These are phyloP conservation scores for Ophiocytium majus DNA, from an alignment of 352 stramenopile genomes.

Conservation along the genomic window DNA sequence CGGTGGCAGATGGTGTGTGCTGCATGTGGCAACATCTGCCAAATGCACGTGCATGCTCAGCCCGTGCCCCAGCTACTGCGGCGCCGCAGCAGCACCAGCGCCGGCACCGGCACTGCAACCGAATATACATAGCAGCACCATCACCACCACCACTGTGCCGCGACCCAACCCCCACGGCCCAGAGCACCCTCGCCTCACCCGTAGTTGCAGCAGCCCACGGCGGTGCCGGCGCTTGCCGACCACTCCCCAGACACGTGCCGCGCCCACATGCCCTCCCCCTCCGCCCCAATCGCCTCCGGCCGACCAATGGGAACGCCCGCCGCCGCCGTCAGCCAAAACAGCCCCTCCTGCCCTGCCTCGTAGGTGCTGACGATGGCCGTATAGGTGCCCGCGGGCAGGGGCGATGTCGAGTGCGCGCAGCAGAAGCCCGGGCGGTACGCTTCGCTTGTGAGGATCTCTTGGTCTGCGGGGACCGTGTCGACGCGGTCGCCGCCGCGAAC, in stretches of 20 bases:
- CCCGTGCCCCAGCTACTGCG: too few relatives aligned
- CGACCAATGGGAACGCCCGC: not conserved
- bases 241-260: conserved; percentile 43
- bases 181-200: too few relatives aligned
- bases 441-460: conserved; percentile 44
- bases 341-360: conserved; percentile 37
- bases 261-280: conserved; percentile 50
- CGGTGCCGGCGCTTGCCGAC: conserved; percentile 34
- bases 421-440: conserved; percentile 52
- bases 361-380: conserved; percentile 55
- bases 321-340: conserved; percentile 33
- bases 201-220: conserved; percentile 50
- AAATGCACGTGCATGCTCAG: too few relatives aligned
- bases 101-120: too few relatives aligned
- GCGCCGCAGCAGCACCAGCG: too few relatives aligned
- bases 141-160: not conserved
- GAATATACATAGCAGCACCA: too few relatives aligned
- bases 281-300: conserved; percentile 21
- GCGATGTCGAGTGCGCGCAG: conserved; percentile 5
- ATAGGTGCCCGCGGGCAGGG: conserved; percentile 48
- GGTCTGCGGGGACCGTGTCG: conserved; percentile 31
- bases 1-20: not conserved
- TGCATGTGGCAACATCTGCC: too few relatives aligned
- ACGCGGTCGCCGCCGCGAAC: conserved; percentile 41
- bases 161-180: too few relatives aligned